These are phyloP conservation scores for Pulveroboletus sp. DNA, from an alignment of 1,284 basidiomycete species.

Conservation along the genomic window DNA sequence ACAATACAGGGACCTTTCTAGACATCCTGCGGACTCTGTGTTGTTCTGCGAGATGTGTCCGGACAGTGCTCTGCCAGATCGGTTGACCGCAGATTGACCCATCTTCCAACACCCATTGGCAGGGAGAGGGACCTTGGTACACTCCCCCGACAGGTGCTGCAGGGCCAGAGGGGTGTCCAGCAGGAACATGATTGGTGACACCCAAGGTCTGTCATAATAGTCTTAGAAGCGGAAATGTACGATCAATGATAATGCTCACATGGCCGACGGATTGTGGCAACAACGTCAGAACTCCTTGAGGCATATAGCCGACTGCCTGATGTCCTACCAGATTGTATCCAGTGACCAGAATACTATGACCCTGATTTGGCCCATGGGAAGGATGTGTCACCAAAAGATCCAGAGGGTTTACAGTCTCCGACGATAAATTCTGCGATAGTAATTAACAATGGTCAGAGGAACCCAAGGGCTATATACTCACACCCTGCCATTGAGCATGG, in stretches of 20 bases:
- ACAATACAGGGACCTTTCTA: not conserved
- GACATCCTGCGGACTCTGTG: slow-evolving; percentile 15
- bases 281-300: not conserved
- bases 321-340: not conserved
- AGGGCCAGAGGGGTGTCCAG: not conserved
- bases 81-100: slow-evolving; percentile 2
- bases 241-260: slow-evolving; percentile 11
- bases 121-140: not conserved
- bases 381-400: not conserved
- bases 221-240: too few relatives aligned
- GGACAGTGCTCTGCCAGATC: not conserved
- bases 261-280: not conserved
- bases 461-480: slow-evolving; percentile 7
- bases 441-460: not conserved
- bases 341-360: not conserved
- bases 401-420: slow-evolving; percentile 4
- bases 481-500: slow-evolving; percentile 3
- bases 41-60: slow-evolving; percentile 10
- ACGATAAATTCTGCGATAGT: not conserved
- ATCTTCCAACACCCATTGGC: slow-evolving; percentile 9
- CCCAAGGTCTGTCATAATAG: not conserved
- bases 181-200: not conserved
- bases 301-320: not conserved
- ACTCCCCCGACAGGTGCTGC: not conserved
- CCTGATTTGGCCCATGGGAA: not conserved